phyloP scores from a whole-genome alignment of 78 protist species.

The Creolimax fragrantissima region DNA sequence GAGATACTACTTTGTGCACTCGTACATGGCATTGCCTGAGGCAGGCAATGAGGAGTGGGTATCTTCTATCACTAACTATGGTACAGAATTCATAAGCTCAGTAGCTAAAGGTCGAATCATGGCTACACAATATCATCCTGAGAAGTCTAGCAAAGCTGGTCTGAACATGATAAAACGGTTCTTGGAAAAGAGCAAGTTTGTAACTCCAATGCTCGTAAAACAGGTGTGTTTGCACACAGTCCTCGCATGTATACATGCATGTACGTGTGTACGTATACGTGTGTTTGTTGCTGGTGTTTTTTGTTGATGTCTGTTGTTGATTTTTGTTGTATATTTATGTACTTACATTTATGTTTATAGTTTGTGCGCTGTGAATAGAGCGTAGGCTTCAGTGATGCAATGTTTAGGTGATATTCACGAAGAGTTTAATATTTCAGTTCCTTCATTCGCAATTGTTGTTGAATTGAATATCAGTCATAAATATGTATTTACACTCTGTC shows the following conservation, averaged over 20 bases:
- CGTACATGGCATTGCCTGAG: constrained; percentile 20
- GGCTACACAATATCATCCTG: constrained; percentile 70
- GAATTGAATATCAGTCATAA: too few relatives aligned
- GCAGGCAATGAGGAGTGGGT: constrained; percentile 21
- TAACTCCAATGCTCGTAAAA: too few relatives aligned
- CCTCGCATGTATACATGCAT: background rate
- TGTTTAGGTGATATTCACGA: too few relatives aligned
- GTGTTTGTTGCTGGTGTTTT: background rate
- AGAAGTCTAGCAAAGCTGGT: constrained; percentile 44
- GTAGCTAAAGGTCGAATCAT: constrained; percentile 22
- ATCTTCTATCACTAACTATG: constrained; percentile 28
- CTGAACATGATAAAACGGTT: constrained; percentile 20
- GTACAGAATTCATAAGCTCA: constrained; percentile 12
- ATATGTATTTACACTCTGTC: too few relatives aligned
- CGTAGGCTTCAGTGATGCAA: background rate
- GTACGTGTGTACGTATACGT: background rate
- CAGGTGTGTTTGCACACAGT: too few relatives aligned
- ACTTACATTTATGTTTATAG: background rate
- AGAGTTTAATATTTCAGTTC: too few relatives aligned
- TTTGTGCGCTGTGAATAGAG: background rate
- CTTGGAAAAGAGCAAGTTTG: background rate
- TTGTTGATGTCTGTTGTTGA: too few relatives aligned
- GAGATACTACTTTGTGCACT: constrained; percentile 53
- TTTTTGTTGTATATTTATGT: too few relatives aligned
- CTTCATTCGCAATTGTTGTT: too few relatives aligned